phyloP scores from a whole-genome alignment of 1,284 basidiomycete genomes.

The Irpex sp. region DNA sequence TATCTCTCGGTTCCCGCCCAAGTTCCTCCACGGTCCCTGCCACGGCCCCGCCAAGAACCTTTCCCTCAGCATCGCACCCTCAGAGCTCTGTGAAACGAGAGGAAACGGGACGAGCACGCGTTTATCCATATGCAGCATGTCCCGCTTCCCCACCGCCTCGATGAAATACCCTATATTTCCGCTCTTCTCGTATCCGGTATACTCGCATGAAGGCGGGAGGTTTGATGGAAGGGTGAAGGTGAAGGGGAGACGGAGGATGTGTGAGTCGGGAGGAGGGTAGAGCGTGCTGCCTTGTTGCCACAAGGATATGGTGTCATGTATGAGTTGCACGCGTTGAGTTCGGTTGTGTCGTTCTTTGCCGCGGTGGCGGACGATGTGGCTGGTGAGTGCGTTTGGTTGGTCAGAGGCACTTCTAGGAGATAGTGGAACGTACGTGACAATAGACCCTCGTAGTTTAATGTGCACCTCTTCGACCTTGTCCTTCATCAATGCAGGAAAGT shows the following conservation, averaged over 20 bases:
- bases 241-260: slow-evolving; percentile 22
- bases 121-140: not conserved
- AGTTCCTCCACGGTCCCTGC: slow-evolving; percentile 7
- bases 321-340: not conserved
- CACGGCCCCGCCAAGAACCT: not conserved
- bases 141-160: not conserved
- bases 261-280: slow-evolving; percentile 20
- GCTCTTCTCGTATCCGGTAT: not conserved
- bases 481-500: slow-evolving; percentile 16
- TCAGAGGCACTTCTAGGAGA: not conserved
- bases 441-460: slow-evolving; percentile 19
- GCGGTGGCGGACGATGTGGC: not conserved
- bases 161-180: not conserved
- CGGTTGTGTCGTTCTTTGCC: not conserved
- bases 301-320: slow-evolving; percentile 11
- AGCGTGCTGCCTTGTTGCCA: slow-evolving; percentile 20
- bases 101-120: not conserved
- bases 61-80: not conserved
- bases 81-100: not conserved
- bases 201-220: slow-evolving; percentile 22
- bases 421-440: slow-evolving; percentile 16
- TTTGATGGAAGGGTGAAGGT: slow-evolving; percentile 15
- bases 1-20: slow-evolving; percentile 12
- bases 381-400: no score
- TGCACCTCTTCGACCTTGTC: slow-evolving; percentile 20